phyloP scores from a whole-genome alignment of 2,329 filamentous ascomycete species.

The Lecanicillium sp. region DNA sequence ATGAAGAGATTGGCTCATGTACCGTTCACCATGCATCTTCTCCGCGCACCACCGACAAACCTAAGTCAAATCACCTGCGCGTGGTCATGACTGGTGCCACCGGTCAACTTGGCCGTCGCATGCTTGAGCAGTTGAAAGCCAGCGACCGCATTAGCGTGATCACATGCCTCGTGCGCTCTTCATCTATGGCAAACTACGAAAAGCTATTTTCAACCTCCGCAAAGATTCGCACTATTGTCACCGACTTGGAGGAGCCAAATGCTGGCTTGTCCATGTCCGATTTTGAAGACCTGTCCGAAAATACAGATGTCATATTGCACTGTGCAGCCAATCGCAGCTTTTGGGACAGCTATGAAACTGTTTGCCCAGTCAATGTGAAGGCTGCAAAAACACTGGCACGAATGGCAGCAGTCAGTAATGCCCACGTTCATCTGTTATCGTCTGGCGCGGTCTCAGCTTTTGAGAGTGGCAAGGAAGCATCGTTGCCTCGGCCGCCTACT shows the following conservation, averaged over 20 bases:
- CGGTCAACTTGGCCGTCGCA: slow-evolving; percentile 29
- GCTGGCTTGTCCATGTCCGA: slow-evolving; percentile 15
- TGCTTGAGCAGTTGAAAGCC: slow-evolving; percentile 26
- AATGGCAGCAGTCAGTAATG: too few relatives aligned
- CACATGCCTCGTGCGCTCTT: slow-evolving; percentile 39
- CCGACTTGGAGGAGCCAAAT: slow-evolving; percentile 18
- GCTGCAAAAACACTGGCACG: slow-evolving; percentile 16
- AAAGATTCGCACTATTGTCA: slow-evolving; percentile 7
- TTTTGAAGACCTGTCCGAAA: slow-evolving; percentile 18
- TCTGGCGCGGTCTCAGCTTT: too few relatives aligned
- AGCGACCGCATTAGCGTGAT: slow-evolving; percentile 24
- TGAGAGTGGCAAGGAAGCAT: too few relatives aligned
- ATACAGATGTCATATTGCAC: neutral
- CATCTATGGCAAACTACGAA: too few relatives aligned
- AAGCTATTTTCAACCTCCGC: too few relatives aligned
- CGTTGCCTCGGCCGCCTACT: slow-evolving; percentile 12
- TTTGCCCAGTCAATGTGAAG: neutral
- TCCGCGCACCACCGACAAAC: too few relatives aligned
- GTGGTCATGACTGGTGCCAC: slow-evolving; percentile 29
- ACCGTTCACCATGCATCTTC: slow-evolving; percentile 1
- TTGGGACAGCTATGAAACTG: slow-evolving; percentile 1
- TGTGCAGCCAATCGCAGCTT: slow-evolving; percentile 1
- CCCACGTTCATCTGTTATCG: too few relatives aligned
- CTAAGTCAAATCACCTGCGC: too few relatives aligned
- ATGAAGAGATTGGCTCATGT: slow-evolving; percentile 11